Base-by-base conservation (phyloP, 495 filamentous ascomycete species). In the Aspergillus sclerotiicarbonarius region DNA sequence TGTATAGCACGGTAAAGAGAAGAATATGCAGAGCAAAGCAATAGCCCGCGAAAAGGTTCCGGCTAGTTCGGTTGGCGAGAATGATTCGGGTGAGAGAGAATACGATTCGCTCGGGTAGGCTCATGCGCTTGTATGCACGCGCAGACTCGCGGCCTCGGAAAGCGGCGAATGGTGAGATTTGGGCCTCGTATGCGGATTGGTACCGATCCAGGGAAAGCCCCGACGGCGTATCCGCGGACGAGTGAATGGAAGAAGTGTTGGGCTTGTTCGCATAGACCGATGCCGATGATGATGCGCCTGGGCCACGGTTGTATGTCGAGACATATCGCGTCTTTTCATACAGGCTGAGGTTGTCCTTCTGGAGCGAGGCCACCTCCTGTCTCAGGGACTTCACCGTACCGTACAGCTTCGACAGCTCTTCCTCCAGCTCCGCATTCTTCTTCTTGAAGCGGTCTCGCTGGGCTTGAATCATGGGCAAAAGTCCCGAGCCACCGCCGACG, bases 271-370 rank as follows among this genome's bases (percentile, higher is more conserved):
- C 81, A 70, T 87, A 92, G 5, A 89, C 82, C 0, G 85, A 88
- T 57, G 89, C 84, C 2, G 86, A 87, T 10, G 90, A 86, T n/a
- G 85, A 79, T 51, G 82, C 76, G 0, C 77, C 79, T 46, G 79
- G 80, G 46, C 79, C 75, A 50, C 91, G 85, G 66, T 84, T 92
- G 78, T 96, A 98, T 5, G 90, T 90, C 13, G 92, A 95, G 12
- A 96, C 86, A 72, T 98, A 99, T 39, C 94, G 86, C 33, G 94
- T 96, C 80, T 97, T 99, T 70, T 99, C 94, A 70, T 99, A 99
- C 3, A 99, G 84, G 64, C 89, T 88, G 32, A 99, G 82, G 68
- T 99, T 99, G 72, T 99, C 94, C 70, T 91, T 94, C 67, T 98
- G 94, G 12, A 99, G 79, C 10, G 91, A 88, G 41, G 92, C 87